Percentiles rank a stretch among this genome's conserved stretches.
phyloP scores from a whole-genome alignment of 1,284 basidiomycete genomes.

The Papiliotrema terrestris region DNA sequence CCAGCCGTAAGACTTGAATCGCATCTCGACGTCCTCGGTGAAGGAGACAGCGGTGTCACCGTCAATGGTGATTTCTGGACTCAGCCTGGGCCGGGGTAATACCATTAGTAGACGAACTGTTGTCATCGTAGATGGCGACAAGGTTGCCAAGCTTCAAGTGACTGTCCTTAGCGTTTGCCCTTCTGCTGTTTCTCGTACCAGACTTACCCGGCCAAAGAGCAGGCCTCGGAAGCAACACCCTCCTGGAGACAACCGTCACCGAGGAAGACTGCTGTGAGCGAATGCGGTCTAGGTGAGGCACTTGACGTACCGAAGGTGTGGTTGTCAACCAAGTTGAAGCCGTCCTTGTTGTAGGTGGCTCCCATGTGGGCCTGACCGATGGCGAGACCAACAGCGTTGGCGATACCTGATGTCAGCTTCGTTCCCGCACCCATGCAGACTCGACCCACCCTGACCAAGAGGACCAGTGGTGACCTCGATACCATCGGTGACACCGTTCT shows the following conservation, averaged over 20 bases:
- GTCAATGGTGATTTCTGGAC: slow-evolving; percentile 88
- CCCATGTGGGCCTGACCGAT: slow-evolving; percentile 88
- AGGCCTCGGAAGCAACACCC: slow-evolving; percentile 86
- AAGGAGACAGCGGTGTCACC: slow-evolving; percentile 88
- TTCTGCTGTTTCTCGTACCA: background rate
- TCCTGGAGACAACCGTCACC: slow-evolving; percentile 97
- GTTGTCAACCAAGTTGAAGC: slow-evolving; percentile 81
- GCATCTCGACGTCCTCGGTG: slow-evolving; percentile 86
- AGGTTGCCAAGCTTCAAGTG: slow-evolving; percentile 91
- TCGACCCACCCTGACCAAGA: slow-evolving; percentile 71
- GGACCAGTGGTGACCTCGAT: slow-evolving; percentile 96
- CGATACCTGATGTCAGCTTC: slow-evolving; percentile 54
- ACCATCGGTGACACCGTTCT: slow-evolving; percentile 82
- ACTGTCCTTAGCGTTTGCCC: slow-evolving; percentile 37
- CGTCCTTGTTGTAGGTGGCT: slow-evolving; percentile 83
- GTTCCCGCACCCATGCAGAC: too few species aligned
- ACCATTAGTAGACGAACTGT: slow-evolving; percentile 55
- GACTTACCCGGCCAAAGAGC: slow-evolving; percentile 69
- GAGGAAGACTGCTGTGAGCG: slow-evolving; percentile 62
- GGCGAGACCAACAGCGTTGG: slow-evolving; percentile 88
- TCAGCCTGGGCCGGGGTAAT: slow-evolving; percentile 3
- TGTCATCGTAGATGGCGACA: slow-evolving; percentile 87
- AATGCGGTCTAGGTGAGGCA: background rate
- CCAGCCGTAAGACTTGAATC: slow-evolving; percentile 91
- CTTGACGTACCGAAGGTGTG: slow-evolving; percentile 69